Evolutionary conservation across 2,329 filamentous ascomycete species (phyloP).

Genomic region (Colletotrichum australisinense): DNA sequence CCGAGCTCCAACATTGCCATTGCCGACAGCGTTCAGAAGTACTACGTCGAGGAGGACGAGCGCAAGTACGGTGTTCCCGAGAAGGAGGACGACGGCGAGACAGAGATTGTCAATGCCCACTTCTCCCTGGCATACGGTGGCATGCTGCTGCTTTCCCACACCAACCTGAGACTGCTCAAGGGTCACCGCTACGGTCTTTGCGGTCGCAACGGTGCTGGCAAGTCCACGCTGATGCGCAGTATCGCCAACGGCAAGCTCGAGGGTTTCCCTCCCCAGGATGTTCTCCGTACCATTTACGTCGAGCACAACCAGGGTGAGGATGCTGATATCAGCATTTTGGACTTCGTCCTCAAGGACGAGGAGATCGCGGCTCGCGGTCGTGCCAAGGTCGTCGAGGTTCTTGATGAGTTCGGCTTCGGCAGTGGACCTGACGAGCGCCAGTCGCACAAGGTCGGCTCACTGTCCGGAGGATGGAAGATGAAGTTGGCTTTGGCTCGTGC

Average conservation of each 20-base stretch:
- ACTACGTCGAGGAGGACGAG: conserved; percentile 86
- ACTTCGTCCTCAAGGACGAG: conserved; percentile 92
- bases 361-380: conserved; percentile 82
- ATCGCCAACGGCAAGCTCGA: conserved; percentile 97
- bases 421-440: conserved; percentile 90
- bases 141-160: conserved; percentile 96
- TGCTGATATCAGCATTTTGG: conserved; percentile 93
- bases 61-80: conserved; percentile 87
- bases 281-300: conserved; percentile 95
- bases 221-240: conserved; percentile 98
- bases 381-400: conserved; percentile 84
- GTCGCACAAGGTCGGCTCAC: conserved; percentile 88
- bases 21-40: conserved; percentile 78
- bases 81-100: conserved; percentile 90
- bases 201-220: conserved; percentile 95
- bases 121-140: conserved; percentile 98
- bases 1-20: conserved; percentile 71
- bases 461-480: conserved; percentile 99
- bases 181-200: conserved; percentile 97
- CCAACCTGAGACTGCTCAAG: conserved; percentile 93
- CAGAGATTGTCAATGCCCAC: conserved; percentile 96
- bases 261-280: conserved; percentile 92
- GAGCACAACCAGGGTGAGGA: conserved; percentile 99
- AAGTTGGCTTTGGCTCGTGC: conserved; percentile 95
- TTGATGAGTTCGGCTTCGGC: conserved; percentile 94